Conservation (phyloP, 73 alveolate genomes). For the Durusdinium trenchii region DNA sequence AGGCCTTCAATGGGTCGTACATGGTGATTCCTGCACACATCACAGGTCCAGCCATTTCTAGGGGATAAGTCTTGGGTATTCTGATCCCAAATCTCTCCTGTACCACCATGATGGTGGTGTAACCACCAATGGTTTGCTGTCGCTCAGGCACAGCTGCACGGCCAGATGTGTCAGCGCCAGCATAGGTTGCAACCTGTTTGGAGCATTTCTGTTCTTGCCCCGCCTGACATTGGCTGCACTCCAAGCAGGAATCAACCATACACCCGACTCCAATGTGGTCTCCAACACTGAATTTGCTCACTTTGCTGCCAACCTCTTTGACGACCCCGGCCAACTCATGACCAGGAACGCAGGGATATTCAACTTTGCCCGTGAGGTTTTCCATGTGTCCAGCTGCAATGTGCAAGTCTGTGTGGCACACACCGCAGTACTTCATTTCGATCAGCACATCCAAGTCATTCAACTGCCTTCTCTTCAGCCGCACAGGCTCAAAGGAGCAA, state of each 20-base stretch:
- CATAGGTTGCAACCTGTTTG: slow-evolving; percentile 56
- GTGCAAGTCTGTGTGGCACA: slow-evolving; percentile 82
- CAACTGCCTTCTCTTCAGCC: neutral
- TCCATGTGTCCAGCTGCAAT: slow-evolving; percentile 51
- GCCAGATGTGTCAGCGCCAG: slow-evolving; percentile 35
- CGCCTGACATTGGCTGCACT: slow-evolving; percentile 40
- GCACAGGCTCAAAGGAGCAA: slow-evolving; percentile 26
- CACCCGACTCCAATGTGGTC: slow-evolving; percentile 95
- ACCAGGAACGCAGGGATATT: slow-evolving; percentile 93
- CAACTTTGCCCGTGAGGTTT: slow-evolving; percentile 30
- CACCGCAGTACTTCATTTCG: slow-evolving; percentile 92
- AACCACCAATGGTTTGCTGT: slow-evolving; percentile 55
- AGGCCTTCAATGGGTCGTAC: slow-evolving; percentile 54
- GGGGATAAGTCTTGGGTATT: slow-evolving; percentile 53
- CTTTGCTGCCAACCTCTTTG: slow-evolving; percentile 28
- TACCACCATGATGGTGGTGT: slow-evolving; percentile 63
- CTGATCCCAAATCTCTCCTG: slow-evolving; percentile 55
- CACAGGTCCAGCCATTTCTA: slow-evolving; percentile 75
- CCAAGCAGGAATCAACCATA: slow-evolving; percentile 85
- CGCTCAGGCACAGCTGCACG: slow-evolving; percentile 50
- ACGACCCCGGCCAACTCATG: slow-evolving; percentile 87
- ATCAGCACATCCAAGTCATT: slow-evolving; percentile 32
- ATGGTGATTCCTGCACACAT: slow-evolving; percentile 88
- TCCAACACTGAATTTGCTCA: slow-evolving; percentile 60
- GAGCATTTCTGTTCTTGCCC: slow-evolving; percentile 83